Base-by-base conservation (phyloP, 345 rosid genomes). In the Dipteronia dyeriana region DNA sequence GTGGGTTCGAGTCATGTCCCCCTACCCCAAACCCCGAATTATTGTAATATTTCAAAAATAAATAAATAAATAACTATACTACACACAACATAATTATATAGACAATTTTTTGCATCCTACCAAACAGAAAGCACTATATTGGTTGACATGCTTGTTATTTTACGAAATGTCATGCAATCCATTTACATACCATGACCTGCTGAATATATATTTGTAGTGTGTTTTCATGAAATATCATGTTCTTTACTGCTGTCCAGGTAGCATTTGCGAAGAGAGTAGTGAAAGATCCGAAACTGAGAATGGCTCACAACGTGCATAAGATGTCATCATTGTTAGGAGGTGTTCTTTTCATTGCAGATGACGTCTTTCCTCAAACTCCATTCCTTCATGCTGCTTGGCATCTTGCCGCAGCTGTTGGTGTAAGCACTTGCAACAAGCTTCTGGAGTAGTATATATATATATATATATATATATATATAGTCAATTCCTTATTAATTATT, bases 351-450 rank as follows among this genome's bases (percentile, higher is more conserved):
- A 80, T 94, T 49, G 99, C 99, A 7, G 99, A 96, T 63, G 99
- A 96, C 69, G 65, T 91, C 29, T 94, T 90, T 74, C 92, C 98
- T 0, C 31, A 25, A 19, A 91, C 94, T 16, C 97, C 98, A 57
- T 95, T 81, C 84, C 85, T 95, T 74, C 98, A 96, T 61, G 98
- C 99, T 22, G 99, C 91, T 39, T 96, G 99, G 97, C 98, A 96
- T 82, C 97, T 96, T 0, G 97, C 99, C 5, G 99, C 99, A 23
- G 99, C 99, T 71, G 84, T 96, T 75, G 97, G 98, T 0, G 92
- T 92, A 3, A 87, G 98, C 67, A 94, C 97, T 13, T 96, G 99
- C 71, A 89, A 96, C 83, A 92, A 91, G 82, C 99, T 96, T 82
- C 94, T 96, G 8, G 86, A 92, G 78, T 95, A 93, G 84, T 41